Evolutionary conservation across 1,284 basidiomycete genomes (phyloP).

Genomic region (Ustilago trichophora): DNA sequence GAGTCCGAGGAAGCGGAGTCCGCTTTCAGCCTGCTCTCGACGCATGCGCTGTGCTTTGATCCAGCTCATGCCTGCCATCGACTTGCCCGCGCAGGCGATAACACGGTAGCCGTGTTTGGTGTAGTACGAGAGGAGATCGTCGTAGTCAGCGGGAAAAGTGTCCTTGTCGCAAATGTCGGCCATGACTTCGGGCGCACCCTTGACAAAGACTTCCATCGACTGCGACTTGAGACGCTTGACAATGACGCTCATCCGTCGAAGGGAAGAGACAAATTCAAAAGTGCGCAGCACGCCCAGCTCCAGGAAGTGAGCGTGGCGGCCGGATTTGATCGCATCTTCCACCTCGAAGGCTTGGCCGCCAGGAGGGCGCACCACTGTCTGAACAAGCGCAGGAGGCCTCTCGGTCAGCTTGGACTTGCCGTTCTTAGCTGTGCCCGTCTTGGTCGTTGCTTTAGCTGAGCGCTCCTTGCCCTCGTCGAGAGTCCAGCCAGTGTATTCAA

Average conservation of each 20-base stretch:
- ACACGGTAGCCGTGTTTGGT: slow-evolving; percentile 97
- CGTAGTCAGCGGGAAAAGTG: slow-evolving; percentile 83
- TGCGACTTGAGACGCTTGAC: slow-evolving; percentile 92
- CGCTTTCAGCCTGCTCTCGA: slow-evolving; percentile 93
- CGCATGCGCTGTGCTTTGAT: slow-evolving; percentile 96
- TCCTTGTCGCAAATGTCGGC: slow-evolving; percentile 76
- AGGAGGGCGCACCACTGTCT: slow-evolving; percentile 94
- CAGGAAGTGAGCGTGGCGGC: slow-evolving; percentile 89
- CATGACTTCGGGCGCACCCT: slow-evolving; percentile 99
- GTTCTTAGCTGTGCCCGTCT: slow-evolving; percentile 59
- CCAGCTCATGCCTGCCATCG: slow-evolving; percentile 91
- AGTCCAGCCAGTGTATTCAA: slow-evolving; percentile 94
- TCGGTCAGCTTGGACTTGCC: slow-evolving; percentile 69
- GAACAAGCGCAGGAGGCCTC: slow-evolving; percentile 89
- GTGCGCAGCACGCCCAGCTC: slow-evolving; percentile 92
- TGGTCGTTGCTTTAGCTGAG: slow-evolving; percentile 52
- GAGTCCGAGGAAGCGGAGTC: slow-evolving; percentile 89
- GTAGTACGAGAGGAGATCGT: slow-evolving; percentile 94
- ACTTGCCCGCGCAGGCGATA: slow-evolving; percentile 97
- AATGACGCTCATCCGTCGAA: slow-evolving; percentile 96
- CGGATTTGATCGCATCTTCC: slow-evolving; percentile 85
- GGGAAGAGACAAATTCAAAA: slow-evolving; percentile 93
- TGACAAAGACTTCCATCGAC: slow-evolving; percentile 97
- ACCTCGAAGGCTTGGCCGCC: slow-evolving; percentile 87
- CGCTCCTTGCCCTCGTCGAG: slow-evolving; percentile 68